Evolutionary conservation across 352 stramenopile species (phyloP).

Genomic region (Pythium oligandrum): DNA sequence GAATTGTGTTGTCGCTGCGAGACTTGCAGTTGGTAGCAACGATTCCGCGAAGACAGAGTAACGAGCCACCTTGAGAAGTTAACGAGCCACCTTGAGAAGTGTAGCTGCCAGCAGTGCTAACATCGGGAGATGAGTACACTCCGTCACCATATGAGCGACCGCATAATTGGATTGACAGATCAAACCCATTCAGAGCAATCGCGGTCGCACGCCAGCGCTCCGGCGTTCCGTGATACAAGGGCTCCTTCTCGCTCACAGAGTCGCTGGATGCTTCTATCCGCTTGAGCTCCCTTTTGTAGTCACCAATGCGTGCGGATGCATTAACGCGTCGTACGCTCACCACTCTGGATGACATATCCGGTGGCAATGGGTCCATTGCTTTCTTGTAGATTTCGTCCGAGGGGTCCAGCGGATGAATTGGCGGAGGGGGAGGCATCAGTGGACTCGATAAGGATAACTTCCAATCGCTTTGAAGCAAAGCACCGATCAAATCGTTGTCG

Average conservation of each 20-base stretch:
- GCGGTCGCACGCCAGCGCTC: constrained; percentile 20
- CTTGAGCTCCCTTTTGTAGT: constrained; percentile 1
- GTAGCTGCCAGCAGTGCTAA: too few species aligned
- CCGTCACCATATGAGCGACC: constrained; percentile 13
- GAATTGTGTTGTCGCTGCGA: constrained; percentile 7
- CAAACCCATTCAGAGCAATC: constrained; percentile 21
- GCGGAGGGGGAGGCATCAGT: not conserved
- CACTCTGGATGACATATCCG: not conserved
- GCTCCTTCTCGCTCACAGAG: not conserved
- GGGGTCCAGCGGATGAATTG: constrained; percentile 2
- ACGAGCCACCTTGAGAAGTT: constrained; percentile 1
- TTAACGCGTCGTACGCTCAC: constrained; percentile 10
- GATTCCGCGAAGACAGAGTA: constrained; percentile 9
- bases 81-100: constrained; percentile 4
- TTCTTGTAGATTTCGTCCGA: constrained; percentile 4
- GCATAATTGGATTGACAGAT: constrained; percentile 9
- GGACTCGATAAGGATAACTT: constrained; percentile 6
- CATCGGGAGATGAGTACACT: constrained; percentile 7
- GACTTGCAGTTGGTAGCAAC: constrained; percentile 1
- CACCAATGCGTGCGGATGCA: not conserved
- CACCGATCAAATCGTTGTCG: constrained; percentile 1
- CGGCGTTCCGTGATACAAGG: constrained; percentile 21
- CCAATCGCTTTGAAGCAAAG: constrained; percentile 6
- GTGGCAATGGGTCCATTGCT: constrained; percentile 2
- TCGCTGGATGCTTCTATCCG: not conserved